Evolutionary conservation across 306 rosid species (phyloP).

Genomic region (Bauhinia variegata): DNA sequence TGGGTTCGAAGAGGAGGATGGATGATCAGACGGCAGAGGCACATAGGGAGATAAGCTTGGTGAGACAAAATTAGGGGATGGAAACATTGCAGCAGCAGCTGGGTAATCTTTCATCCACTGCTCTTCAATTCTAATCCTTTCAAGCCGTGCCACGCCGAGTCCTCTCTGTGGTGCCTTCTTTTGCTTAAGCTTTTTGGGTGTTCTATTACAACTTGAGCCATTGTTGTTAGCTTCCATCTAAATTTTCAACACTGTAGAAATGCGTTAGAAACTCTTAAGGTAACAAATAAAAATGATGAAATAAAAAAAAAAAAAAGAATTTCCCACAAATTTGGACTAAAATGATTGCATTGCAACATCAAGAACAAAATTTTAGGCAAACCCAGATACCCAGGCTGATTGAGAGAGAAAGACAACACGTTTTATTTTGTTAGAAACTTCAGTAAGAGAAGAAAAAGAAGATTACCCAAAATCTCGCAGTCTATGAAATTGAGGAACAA

Average conservation of each 20-base stretch:
- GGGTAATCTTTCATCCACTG: slow-evolving; percentile 57
- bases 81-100: slow-evolving; percentile 34
- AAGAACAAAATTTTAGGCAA: slow-evolving; percentile 37
- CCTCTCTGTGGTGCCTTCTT: slow-evolving; percentile 91
- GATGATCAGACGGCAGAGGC: slow-evolving; percentile 40
- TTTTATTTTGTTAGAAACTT: background rate
- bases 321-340: slow-evolving; percentile 1
- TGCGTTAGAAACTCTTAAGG: background rate
- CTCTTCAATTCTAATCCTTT: slow-evolving; percentile 74
- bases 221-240: slow-evolving; percentile 51
- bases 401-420: slow-evolving; percentile 16
- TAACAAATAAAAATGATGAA: slow-evolving; percentile 27
- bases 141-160: slow-evolving; percentile 91
- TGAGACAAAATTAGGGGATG: slow-evolving; percentile 36
- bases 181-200: slow-evolving; percentile 58
- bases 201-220: slow-evolving; percentile 51
- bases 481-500: slow-evolving; percentile 41
- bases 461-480: slow-evolving; percentile 46
- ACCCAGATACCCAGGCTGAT: slow-evolving; percentile 23
- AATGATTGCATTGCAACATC: background rate
- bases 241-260: background rate
- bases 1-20: slow-evolving; percentile 49
- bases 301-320: background rate
- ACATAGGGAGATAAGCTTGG: slow-evolving; percentile 49
- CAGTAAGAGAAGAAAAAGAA: background rate